Percentiles rank a stretch among this genome's conserved stretches.
phyloP scores from a whole-genome alignment of 78 protist genomes.

The Trichosphaerium sp. region DNA sequence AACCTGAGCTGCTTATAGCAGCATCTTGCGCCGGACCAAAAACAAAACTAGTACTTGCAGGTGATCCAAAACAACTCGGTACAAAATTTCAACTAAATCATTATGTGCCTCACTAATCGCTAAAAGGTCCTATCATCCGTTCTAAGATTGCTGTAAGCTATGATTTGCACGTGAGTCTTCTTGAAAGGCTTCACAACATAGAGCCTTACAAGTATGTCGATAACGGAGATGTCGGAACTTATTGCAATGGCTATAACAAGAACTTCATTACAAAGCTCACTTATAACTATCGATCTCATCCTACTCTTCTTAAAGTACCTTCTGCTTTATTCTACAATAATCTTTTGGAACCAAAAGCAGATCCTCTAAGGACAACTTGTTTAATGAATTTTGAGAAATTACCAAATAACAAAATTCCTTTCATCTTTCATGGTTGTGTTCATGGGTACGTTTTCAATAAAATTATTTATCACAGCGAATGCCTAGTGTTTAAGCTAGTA shows the following conservation, averaged over 20 bases:
- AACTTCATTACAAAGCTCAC: constrained; percentile 8
- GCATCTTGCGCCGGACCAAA: neutral
- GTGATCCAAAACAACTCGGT: constrained; percentile 39
- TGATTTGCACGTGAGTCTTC: neutral
- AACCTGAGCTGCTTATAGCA: constrained; percentile 7
- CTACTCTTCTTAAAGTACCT: constrained; percentile 7
- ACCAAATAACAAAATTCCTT: neutral
- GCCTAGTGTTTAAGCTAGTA: no score
- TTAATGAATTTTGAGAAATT: neutral
- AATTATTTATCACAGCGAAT: no score
- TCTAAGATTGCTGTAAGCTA: neutral
- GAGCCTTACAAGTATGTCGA: neutral
- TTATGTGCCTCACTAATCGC: no score
- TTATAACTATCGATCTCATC: constrained; percentile 29
- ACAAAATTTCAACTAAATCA: no score
- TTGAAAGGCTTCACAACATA: neutral
- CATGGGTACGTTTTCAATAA: no score
- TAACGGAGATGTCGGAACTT: no score
- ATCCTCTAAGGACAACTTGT: neutral
- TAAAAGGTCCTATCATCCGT: constrained; percentile 35
- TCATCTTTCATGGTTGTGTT: constrained; percentile 20
- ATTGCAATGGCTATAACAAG: neutral
- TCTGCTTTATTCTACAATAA: constrained; percentile 11
- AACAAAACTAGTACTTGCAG: constrained; percentile 23
- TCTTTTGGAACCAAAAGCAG: neutral